phyloP scores from a whole-genome alignment of 2,329 filamentous ascomycete genomes.

The Dothideomycetidae sp. region DNA sequence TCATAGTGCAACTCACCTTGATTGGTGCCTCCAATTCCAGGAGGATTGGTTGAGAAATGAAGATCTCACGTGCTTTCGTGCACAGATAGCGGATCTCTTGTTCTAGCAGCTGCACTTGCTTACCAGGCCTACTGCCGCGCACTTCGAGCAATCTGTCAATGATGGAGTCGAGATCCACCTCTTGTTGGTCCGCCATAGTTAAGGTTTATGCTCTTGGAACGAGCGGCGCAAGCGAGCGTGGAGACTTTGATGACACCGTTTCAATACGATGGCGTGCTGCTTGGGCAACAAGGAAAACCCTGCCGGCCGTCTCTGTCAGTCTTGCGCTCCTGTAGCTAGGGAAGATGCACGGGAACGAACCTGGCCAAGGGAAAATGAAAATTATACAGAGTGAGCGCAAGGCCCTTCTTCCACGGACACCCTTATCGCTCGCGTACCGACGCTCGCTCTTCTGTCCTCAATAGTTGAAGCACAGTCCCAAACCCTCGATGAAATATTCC shows the following conservation, averaged over 20 bases:
- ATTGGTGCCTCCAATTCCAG: conserved; percentile 96
- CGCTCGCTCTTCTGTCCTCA: too few relatives aligned
- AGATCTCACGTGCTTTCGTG: conserved; percentile 97
- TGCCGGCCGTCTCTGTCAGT: too few relatives aligned
- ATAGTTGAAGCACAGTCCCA: too few relatives aligned
- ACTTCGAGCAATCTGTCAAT: conserved; percentile 97
- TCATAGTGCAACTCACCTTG: conserved; percentile 50
- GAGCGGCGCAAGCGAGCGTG: background rate
- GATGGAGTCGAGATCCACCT: conserved; percentile 98
- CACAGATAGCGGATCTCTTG: conserved; percentile 93
- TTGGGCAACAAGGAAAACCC: too few relatives aligned
- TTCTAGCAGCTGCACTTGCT: conserved; percentile 95
- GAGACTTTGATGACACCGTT: too few relatives aligned
- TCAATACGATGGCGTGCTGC: too few relatives aligned
- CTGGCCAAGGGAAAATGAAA: background rate
- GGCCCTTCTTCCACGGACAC: background rate
- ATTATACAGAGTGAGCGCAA: background rate
- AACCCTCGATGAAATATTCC: too few relatives aligned
- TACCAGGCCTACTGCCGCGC: conserved; percentile 90
- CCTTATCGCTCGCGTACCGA: background rate
- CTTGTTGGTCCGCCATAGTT: conserved; percentile 62
- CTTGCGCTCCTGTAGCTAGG: too few relatives aligned
- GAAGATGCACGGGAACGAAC: too few relatives aligned
- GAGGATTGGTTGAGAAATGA: conserved; percentile 97
- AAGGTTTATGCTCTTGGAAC: conserved; percentile 14